Base-by-base conservation (phyloP, 2,329 filamentous ascomycete species). In the Phaeomoniella chlamydospora region DNA sequence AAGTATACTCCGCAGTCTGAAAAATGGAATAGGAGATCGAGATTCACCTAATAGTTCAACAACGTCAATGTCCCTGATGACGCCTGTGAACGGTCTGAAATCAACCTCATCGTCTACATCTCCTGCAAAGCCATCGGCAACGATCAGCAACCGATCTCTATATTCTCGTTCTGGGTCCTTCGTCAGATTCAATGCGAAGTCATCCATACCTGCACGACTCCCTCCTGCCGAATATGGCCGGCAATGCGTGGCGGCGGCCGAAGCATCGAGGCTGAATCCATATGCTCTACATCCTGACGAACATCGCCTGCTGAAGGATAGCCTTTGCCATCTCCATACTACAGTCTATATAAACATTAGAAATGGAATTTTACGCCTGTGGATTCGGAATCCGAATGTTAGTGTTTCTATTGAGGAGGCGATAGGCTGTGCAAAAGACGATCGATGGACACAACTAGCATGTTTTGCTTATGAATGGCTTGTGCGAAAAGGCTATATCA, bases 291-390 rank as follows among this genome's bases (percentile, higher is more conserved):
- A 96, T 56, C 70, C 73, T 16, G 78, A 83, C 42, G 90, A 98
- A 56, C 87, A 94, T 52, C 64, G 70, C 40, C 67, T 94, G 40
- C 62, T 98, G 29, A 74, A 83, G 42, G 70, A 82, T 42, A 78
- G 92, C 48, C 75, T 98, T 46, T 93, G 80, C 51, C 78, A 84
- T 49, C 70, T 79, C 18, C 90, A 98, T 57, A 85, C 94, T 45
- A 94, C 88, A 2, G 83, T 85, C 10, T 98, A 98, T 58, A 66
- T 98, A 37, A 96, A 96, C 54, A 90, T 98, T 42, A 74, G 90
- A 47, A 98, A 98, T 55, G 83, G 85, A 12, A 94, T 98, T 40
- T 64, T 98, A 36, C 73, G 90, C 37, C 61, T 96, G 29, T 98
- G 90, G 90, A 71, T 82, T 22, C 74, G 79, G 46, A 93, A 92